A percentile compares a stretch with the other conserved stretches of the same genome.
phyloP scores from a whole-genome alignment of 2,329 filamentous ascomycete genomes.

The Gaeumannomyces tritici region DNA sequence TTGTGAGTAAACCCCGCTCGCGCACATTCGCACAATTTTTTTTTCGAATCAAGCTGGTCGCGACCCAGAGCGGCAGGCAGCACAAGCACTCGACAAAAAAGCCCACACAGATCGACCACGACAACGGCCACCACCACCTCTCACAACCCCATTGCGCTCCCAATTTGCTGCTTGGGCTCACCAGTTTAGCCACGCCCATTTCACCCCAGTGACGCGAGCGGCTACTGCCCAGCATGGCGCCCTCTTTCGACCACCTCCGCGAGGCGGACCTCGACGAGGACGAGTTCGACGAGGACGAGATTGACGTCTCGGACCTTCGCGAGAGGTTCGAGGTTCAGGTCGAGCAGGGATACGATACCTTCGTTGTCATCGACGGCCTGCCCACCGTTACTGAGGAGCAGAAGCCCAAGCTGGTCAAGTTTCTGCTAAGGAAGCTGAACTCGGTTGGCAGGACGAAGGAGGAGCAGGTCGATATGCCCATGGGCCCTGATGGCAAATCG shows the following conservation, averaged over 20 bases:
- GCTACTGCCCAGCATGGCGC: constrained; percentile 63
- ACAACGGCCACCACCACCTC: background rate
- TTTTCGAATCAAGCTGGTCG: constrained; percentile 10
- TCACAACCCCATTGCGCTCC: background rate
- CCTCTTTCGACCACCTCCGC: constrained; percentile 84
- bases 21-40: constrained; percentile 1
- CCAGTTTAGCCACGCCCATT: background rate
- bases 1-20: background rate
- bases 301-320: constrained; percentile 88
- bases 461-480: constrained; percentile 86
- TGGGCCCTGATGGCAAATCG: constrained; percentile 78
- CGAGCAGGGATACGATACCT: constrained; percentile 92
- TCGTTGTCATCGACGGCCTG: constrained; percentile 91
- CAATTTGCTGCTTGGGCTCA: background rate
- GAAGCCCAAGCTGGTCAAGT: constrained; percentile 92
- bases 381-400: constrained; percentile 82
- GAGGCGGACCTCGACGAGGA: constrained; percentile 83
- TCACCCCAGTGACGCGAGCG: background rate
- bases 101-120: too few relatives aligned
- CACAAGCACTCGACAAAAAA: background rate
- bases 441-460: constrained; percentile 76
- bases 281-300: constrained; percentile 82
- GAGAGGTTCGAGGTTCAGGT: constrained; percentile 94
- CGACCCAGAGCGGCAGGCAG: background rate
- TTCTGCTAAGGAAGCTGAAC: constrained; percentile 87